phyloP scores from a whole-genome alignment of 345 rosid species.

The Salix caprea region DNA sequence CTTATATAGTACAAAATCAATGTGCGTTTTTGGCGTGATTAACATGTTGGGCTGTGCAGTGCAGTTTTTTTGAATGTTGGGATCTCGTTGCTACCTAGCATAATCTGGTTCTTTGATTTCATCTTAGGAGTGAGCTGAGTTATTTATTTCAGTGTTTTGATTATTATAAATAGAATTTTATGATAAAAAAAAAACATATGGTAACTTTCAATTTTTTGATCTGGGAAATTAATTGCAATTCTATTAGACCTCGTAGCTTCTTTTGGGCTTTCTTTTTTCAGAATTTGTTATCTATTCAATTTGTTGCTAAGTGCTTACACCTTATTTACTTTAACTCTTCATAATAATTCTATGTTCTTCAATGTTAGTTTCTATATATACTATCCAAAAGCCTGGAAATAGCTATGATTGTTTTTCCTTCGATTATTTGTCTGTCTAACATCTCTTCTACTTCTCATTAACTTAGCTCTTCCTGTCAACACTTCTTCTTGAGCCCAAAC shows the following conservation, averaged over 20 bases:
- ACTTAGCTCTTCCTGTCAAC: background rate
- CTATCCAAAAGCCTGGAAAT: background rate
- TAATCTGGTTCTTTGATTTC: background rate
- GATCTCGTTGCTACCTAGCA: slow-evolving; percentile 4
- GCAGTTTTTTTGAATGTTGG: slow-evolving; percentile 6
- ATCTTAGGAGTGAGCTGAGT: slow-evolving; percentile 2
- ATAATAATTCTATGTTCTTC: background rate
- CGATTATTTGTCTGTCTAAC: background rate
- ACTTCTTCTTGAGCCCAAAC: background rate
- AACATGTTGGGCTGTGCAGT: background rate
- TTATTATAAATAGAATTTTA: background rate
- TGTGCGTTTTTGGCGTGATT: background rate
- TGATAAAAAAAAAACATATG: background rate
- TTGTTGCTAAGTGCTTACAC: background rate
- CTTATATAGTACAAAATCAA: background rate
- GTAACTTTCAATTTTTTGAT: background rate
- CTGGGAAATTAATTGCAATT: background rate
- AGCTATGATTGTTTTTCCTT: background rate
- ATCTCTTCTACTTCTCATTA: background rate
- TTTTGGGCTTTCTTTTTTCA: background rate
- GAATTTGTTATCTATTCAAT: background rate
- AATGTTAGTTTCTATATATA: background rate
- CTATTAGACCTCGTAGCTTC: background rate
- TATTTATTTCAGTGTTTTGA: background rate
- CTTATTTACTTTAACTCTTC: background rate